Conservation (phyloP, 2,329 filamentous ascomycete genomes). For the Penicillium fuscoglaucum region DNA sequence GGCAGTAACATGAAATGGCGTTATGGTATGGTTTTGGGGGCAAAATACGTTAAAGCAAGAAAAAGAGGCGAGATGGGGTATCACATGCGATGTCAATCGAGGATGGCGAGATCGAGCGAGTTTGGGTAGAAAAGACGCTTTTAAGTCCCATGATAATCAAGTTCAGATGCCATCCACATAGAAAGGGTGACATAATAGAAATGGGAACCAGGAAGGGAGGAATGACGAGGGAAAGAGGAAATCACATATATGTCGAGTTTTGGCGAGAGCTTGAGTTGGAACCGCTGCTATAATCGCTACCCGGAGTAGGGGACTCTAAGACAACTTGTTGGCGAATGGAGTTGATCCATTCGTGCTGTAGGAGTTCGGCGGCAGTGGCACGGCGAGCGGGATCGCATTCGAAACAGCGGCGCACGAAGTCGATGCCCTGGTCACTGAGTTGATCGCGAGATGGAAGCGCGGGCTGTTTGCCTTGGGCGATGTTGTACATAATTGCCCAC, state of each 20-base stretch:
- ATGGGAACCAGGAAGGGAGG: not conserved
- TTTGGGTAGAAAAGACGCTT: slow-evolving; percentile 10
- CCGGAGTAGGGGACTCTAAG: slow-evolving; percentile 43
- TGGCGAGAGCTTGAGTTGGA: slow-evolving; percentile 33
- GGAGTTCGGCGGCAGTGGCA: slow-evolving; percentile 78
- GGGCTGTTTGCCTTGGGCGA: slow-evolving; percentile 92
- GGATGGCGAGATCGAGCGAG: slow-evolving; percentile 24
- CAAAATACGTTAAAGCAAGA: slow-evolving; percentile 1
- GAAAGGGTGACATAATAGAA: not conserved
- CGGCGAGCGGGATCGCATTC: slow-evolving; percentile 76
- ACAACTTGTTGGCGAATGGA: slow-evolving; percentile 52
- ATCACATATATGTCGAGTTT: slow-evolving; percentile 30
- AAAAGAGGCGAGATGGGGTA: slow-evolving; percentile 28
- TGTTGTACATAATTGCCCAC: slow-evolving; percentile 99
- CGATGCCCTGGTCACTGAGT: slow-evolving; percentile 77
- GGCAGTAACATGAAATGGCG: not conserved
- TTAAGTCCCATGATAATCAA: slow-evolving; percentile 2
- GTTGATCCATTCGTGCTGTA: slow-evolving; percentile 88
- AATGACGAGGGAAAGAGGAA: not conserved
- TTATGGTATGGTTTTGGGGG: slow-evolving; percentile 4
- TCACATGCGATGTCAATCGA: slow-evolving; percentile 33
- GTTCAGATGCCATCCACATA: slow-evolving; percentile 2
- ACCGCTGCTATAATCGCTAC: slow-evolving; percentile 34
- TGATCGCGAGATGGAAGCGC: slow-evolving; percentile 80
- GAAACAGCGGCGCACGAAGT: slow-evolving; percentile 87